A percentile compares a stretch with the other conserved stretches of the same genome.
Evolutionary conservation across 805 yeast genomes (phyloP).

Genomic region (Saccharomycopsis olivae): DNA sequence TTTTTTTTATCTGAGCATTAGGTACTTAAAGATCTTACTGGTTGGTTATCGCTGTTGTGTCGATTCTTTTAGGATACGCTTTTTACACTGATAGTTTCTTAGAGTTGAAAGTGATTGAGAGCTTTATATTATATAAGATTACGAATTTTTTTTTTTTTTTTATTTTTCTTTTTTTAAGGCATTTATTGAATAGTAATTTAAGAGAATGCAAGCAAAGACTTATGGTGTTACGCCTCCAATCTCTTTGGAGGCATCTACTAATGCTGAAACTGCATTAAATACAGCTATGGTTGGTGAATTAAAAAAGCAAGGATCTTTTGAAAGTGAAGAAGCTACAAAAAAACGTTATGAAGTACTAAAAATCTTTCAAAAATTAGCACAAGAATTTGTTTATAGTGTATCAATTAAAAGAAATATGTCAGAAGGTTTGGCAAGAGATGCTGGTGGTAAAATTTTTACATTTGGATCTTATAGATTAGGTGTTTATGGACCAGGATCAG

Average conservation of each 20-base stretch:
- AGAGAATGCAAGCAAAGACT: conserved; percentile 13
- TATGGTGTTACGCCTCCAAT: conserved; percentile 79
- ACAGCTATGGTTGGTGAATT: conserved; percentile 70
- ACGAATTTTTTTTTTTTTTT: not conserved
- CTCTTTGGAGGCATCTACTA: conserved; percentile 75
- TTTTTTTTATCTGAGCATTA: too few relatives aligned
- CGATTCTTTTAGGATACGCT: too few relatives aligned
- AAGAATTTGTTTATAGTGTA: conserved; percentile 76
- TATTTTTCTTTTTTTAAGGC: not conserved
- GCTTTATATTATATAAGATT: too few relatives aligned
- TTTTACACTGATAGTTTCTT: too few relatives aligned
- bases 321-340: conserved; percentile 71
- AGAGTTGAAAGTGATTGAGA: too few relatives aligned
- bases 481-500: conserved; percentile 96
- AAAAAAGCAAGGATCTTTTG: conserved; percentile 79
- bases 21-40: too few relatives aligned
- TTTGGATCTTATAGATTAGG: conserved; percentile 93
- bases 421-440: conserved; percentile 94
- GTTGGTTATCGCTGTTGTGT: too few relatives aligned
- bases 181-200: not conserved
- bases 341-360: conserved; percentile 69
- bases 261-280: conserved; percentile 66
- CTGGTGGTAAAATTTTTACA: conserved; percentile 96
- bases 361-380: conserved; percentile 59
- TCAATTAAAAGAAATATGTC: conserved; percentile 81